Evolutionary conservation across 202 grass and related monocot genomes (phyloP).

Genomic region (Panicum hallii): DNA sequence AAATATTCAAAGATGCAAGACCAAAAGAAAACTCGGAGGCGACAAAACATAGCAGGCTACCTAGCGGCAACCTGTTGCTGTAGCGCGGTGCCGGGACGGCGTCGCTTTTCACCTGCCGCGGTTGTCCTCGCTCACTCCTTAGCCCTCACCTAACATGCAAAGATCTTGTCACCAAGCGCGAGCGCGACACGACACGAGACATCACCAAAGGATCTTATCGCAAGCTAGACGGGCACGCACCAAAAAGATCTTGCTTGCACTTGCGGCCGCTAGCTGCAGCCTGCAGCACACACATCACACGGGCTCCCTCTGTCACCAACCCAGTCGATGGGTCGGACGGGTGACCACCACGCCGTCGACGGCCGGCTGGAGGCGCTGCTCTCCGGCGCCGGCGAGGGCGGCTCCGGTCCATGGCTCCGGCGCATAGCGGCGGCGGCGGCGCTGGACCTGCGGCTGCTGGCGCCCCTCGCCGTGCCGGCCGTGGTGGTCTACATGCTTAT

Average conservation of each 20-base stretch:
- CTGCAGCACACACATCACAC: background rate
- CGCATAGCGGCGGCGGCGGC: conserved; percentile 45
- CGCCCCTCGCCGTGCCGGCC: conserved; percentile 71
- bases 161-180: background rate
- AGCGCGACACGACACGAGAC: background rate
- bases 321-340: background rate
- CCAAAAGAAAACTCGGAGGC: background rate
- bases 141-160: too few relatives aligned
- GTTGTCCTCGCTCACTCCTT: too few relatives aligned
- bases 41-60: too few relatives aligned
- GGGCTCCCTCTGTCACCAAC: background rate
- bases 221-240: background rate
- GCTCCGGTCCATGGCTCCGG: background rate
- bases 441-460: conserved; percentile 65
- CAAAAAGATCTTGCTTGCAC: conserved; percentile 11
- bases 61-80: background rate
- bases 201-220: background rate
- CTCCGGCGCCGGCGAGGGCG: conserved; percentile 28
- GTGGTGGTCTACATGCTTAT: conserved; percentile 84
- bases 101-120: background rate
- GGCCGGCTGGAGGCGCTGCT: conserved; percentile 67
- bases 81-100: background rate
- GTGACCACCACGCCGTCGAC: conserved; percentile 24
- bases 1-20: background rate
- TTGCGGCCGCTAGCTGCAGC: background rate